Evolutionary conservation across 768 basidiomycete species (phyloP).

Genomic region (Multifurca ochricompacta): DNA sequence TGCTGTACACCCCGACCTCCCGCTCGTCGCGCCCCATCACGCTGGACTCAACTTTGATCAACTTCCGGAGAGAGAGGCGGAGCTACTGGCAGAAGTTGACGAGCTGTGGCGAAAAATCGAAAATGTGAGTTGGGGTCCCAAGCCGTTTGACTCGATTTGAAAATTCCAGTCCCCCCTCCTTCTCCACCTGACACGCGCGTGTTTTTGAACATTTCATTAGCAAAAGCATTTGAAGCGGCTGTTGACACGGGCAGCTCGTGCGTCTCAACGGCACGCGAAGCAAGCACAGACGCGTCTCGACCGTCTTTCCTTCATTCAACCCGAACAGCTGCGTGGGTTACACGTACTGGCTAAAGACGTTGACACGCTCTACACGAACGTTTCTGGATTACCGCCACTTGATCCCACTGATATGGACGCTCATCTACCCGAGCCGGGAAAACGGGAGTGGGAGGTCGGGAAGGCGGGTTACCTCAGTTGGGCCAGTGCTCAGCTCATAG

Average conservation of each 20-base stretch:
- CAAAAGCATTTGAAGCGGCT: constrained; percentile 57
- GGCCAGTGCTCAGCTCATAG: constrained; percentile 54
- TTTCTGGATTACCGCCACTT: constrained; percentile 40
- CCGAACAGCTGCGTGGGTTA: constrained; percentile 36
- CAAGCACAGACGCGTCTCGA: constrained; percentile 39
- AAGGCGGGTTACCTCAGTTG: constrained; percentile 71
- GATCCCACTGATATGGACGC: constrained; percentile 18
- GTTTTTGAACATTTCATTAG: too few relatives aligned
- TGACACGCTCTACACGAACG: constrained; percentile 37
- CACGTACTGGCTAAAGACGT: constrained; percentile 35
- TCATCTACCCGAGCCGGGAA: constrained; percentile 45
- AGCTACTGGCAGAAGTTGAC: constrained; percentile 60
- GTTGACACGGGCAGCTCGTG: constrained; percentile 44
- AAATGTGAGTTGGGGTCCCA: too few relatives aligned
- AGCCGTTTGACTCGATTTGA: constrained; percentile 26
- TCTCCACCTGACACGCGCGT: too few relatives aligned
- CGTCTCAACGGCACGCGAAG: constrained; percentile 37
- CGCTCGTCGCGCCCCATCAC: constrained; percentile 72
- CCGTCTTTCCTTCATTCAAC: constrained; percentile 38
- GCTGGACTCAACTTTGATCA: constrained; percentile 57
- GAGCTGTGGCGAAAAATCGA: constrained; percentile 59
- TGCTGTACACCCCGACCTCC: constrained; percentile 58
- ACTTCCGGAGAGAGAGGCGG: constrained; percentile 42
- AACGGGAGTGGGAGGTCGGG: constrained; percentile 71
- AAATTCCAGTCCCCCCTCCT: too few relatives aligned